Evolutionary conservation across 495 filamentous ascomycete genomes (phyloP), one percentile per base, ranked within the genome.

Genomic region (Cercophora sp.): DNA sequence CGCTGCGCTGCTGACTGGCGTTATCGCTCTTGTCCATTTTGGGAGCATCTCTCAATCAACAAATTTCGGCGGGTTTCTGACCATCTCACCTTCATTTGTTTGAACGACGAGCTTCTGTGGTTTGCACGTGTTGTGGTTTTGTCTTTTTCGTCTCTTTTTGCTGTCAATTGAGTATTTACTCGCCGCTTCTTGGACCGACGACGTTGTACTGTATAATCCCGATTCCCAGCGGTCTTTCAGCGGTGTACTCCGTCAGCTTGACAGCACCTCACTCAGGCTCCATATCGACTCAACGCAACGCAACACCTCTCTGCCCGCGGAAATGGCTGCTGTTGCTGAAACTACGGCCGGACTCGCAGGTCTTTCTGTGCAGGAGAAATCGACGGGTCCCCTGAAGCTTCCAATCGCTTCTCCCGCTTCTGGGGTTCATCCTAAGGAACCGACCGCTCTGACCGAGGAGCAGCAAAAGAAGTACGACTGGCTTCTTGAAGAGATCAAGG

Each of bases 381-480:
- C 60, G 31, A 34, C 55, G 5, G 70, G 68, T 0, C 62, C 82
- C 25, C 72, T 86, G 47, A 85, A 83, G 66, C 84, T 82, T 31
- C 93, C 91, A 35, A 85, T 96, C 58, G 55, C 74, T 20, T 61
- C 73, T 13, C 89, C 89, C 1, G 67, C 82, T 4, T 66, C 82
- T 13, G 63, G 62, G 10, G 74, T 76, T 56, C 80, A 77, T 20
- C 83, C 85, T 6, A 61, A 68, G 2, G 60, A 78, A 10, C 73
- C 73, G 2, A 60, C 78, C 0, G 51, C 71, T 26, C 80, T 96
- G 37, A 88, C 83, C 1, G 54, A 78, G 24, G 88, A 95, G n/a
- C 88, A 97, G 67, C 74, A 88, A 63, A 60, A 78, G 31, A 96
- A 96, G 68, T 96, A 96, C 71, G 79, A 87, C 35, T 71, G 77